Evolutionary conservation across 2,329 filamentous ascomycete species (phyloP).

Genomic region (Periconia sp.): DNA sequence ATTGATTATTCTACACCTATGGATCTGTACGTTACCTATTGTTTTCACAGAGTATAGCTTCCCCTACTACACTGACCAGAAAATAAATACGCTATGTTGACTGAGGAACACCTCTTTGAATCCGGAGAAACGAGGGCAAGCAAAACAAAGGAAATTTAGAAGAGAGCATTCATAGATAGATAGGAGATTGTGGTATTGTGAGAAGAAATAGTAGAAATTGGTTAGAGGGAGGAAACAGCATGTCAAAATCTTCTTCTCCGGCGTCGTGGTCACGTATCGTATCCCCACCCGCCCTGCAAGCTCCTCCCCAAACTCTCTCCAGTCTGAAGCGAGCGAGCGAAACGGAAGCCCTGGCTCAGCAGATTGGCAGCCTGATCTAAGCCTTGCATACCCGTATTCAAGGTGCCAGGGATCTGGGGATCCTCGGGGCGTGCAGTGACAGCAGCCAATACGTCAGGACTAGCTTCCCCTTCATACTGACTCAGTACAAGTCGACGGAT

Average conservation of each 20-base stretch:
- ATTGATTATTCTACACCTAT: too few species aligned
- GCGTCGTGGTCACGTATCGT: conserved; percentile 21
- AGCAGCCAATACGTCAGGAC: conserved; percentile 45
- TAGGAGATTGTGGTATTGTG: too few species aligned
- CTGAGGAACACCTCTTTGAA: too few species aligned
- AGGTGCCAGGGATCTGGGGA: conserved; percentile 33
- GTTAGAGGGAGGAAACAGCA: not conserved
- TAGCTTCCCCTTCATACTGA: conserved; percentile 58
- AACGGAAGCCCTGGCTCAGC: conserved; percentile 35
- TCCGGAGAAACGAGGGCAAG: too few species aligned
- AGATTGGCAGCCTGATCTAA: conserved; percentile 36
- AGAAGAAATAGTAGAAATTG: not conserved
- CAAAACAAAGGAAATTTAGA: too few species aligned
- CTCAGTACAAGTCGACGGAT: conserved; percentile 63
- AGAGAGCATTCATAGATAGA: too few species aligned
- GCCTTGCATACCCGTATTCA: conserved; percentile 31
- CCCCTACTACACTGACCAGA: too few species aligned
- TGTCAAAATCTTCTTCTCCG: not conserved
- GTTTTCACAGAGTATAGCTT: too few species aligned
- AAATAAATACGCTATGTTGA: too few species aligned
- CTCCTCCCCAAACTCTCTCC: conserved; percentile 20
- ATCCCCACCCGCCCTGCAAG: conserved; percentile 37
- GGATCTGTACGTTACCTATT: too few species aligned
- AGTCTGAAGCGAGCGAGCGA: conserved; percentile 30
- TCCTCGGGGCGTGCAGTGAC: conserved; percentile 48